Evolutionary conservation across 2,329 filamentous ascomycete genomes (phyloP), one percentile per base, ranked within the genome.

Genomic region (Cercospora sp.): DNA sequence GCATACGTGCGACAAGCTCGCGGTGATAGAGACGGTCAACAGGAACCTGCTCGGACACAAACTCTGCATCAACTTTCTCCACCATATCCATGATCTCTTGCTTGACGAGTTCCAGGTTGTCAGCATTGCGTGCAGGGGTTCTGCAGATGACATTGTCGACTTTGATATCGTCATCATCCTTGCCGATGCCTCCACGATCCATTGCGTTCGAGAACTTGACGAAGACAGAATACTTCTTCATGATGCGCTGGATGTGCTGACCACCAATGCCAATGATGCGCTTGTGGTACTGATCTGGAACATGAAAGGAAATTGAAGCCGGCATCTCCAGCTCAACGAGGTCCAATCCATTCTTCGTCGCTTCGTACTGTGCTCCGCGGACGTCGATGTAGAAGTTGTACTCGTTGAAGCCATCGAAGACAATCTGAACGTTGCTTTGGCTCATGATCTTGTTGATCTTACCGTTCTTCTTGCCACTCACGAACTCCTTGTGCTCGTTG

Each of bases 371-470:
- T 65, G 90, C 90, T 57, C 92, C 94, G 78, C 95, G 94, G 66
- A 99, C 94, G 78, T 99, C 95, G 73, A 99, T 99, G 81, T 98
- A 97, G 85, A 99, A 99, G 81, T 99, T 98, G 86, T 98, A 99
- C 83, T 99, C 95, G 80, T 97, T 97, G 84, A 98, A 99, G 71
- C 93, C 94, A 78, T 99, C 95, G 74, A 99, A 99, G 71, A 99
- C 94, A 77, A 99, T 98, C 81, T 99, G 95, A 12, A 99, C 95
- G 75, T 96, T 97, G 85, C 94, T 97, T 81, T 98, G 94, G 26
- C 94, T 95, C 95, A 99, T 99, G 77, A 99, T 99, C 85, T 99
- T 99, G 86, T 99, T 99, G 81, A 99, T 99, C 84, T 99, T 99
- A 81, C 95, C 95, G 76, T 99, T 99, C 85, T 99, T 99, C 86